Conservation (phyloP, 2,329 filamentous ascomycete species). For the Pestalotiopsis sp. region DNA sequence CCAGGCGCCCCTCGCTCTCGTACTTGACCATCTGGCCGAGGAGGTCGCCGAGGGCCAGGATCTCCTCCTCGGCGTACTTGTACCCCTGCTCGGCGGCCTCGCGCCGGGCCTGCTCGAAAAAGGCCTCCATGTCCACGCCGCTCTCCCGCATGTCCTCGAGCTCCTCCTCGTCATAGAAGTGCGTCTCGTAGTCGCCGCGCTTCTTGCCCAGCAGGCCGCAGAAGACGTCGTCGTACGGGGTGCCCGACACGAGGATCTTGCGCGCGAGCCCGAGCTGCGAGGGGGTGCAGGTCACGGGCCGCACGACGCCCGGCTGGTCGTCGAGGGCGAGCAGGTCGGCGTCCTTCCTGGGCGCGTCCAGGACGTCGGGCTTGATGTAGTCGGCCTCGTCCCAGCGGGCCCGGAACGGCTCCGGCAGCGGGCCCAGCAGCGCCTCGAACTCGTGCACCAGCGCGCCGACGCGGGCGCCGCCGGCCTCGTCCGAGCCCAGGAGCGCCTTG, state of each 20-base stretch:
- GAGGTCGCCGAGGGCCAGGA: constrained; percentile 8
- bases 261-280: not conserved
- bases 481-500: not conserved
- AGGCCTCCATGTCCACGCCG: not conserved
- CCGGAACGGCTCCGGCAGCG: constrained; percentile 6
- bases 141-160: not conserved
- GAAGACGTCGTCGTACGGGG: not conserved
- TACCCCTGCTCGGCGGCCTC: not conserved
- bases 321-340: not conserved
- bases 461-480: not conserved
- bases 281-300: not conserved
- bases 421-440: constrained; percentile 8
- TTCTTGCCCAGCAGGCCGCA: not conserved
- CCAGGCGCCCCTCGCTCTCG: not conserved
- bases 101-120: not conserved
- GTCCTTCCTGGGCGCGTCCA: not conserved
- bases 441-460: not conserved
- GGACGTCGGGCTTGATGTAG: not conserved
- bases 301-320: not conserved
- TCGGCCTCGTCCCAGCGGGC: not conserved
- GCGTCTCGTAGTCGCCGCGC: not conserved
- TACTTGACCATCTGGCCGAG: constrained; percentile 10
- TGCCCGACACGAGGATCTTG: not conserved
- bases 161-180: not conserved
- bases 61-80: not conserved